These are phyloP conservation scores for Vigna reflexopilosa DNA, from an alignment of 306 rosid genomes.

Conservation along the genomic window DNA sequence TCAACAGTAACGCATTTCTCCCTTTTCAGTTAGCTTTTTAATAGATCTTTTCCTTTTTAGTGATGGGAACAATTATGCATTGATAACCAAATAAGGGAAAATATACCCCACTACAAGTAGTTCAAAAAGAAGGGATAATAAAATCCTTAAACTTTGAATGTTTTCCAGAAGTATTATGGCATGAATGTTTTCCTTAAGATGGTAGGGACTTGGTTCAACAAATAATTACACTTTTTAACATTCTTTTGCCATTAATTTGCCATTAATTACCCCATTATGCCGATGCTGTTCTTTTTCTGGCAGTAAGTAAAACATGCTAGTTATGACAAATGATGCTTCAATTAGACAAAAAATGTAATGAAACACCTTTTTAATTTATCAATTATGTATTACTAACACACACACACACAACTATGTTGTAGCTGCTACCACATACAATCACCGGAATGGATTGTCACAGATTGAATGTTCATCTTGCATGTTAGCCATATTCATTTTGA, in stretches of 20 bases:
- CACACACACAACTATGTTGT: background rate
- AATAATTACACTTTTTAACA: conserved; percentile 1
- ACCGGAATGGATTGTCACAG: background rate
- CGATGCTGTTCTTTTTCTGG: background rate
- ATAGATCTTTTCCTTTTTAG: conserved; percentile 40
- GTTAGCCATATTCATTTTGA: background rate
- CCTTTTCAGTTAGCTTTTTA: conserved; percentile 47
- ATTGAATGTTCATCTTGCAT: conserved; percentile 4
- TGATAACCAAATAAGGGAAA: conserved; percentile 38
- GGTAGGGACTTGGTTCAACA: conserved; percentile 28
- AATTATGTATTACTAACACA: background rate
- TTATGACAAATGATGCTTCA: background rate
- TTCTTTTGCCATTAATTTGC: conserved; percentile 20
- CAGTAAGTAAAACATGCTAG: background rate
- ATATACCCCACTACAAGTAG: conserved; percentile 29
- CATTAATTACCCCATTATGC: background rate
- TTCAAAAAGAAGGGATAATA: conserved; percentile 29
- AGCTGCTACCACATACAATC: background rate
- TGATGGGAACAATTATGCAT: conserved; percentile 37
- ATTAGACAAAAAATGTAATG: background rate
- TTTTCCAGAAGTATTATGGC: background rate
- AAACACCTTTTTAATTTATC: background rate
- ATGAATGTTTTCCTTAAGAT: background rate
- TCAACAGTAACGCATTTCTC: conserved; percentile 32
- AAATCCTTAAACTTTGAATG: background rate